A percentile compares a stretch with the other conserved stretches of the same genome.
phyloP scores from a whole-genome alignment of 176 grass and related monocot genomes.

The Dactylis glomerata region DNA sequence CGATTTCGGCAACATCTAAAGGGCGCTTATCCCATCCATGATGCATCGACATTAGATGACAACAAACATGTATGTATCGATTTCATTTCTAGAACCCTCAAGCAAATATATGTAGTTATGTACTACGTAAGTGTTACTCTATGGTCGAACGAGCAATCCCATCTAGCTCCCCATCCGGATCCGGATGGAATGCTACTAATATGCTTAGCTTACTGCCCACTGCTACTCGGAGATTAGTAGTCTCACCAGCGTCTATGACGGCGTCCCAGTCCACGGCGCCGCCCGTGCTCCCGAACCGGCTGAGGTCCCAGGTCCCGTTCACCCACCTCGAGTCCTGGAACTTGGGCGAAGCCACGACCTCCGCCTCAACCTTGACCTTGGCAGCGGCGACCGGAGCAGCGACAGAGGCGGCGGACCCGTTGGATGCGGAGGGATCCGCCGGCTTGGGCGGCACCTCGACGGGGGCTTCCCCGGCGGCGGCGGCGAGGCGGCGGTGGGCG shows the following conservation, averaged over 20 bases:
- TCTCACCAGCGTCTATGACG: conserved; percentile 88
- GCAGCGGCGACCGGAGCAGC: background rate
- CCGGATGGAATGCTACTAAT: background rate
- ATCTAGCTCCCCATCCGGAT: background rate
- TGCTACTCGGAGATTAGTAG: background rate
- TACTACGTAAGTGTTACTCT: no score
- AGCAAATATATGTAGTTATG: background rate
- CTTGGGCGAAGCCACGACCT: background rate
- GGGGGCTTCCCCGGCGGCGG: conserved; percentile 33
- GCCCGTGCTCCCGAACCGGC: conserved; percentile 55
- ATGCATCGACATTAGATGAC: background rate
- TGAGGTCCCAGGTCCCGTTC: conserved; percentile 85
- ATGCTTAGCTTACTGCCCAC: background rate
- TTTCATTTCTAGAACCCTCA: background rate
- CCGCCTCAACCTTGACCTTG: background rate
- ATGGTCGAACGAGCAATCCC: background rate
- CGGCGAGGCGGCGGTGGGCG: background rate
- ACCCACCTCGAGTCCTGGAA: conserved; percentile 82
- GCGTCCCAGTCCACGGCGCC: conserved; percentile 82
- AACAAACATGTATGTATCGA: background rate
- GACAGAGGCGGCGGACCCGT: conserved; percentile 27
- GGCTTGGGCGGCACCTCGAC: conserved; percentile 32
- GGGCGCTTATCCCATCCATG: background rate
- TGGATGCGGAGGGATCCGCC: conserved; percentile 30
- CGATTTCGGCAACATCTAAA: background rate